A percentile compares a stretch with the other conserved stretches of the same genome.
These are phyloP conservation scores for Jimgerdemannia flammicorona DNA, from an alignment of 192 early-diverging fungal genomes.

Conservation along the genomic window DNA sequence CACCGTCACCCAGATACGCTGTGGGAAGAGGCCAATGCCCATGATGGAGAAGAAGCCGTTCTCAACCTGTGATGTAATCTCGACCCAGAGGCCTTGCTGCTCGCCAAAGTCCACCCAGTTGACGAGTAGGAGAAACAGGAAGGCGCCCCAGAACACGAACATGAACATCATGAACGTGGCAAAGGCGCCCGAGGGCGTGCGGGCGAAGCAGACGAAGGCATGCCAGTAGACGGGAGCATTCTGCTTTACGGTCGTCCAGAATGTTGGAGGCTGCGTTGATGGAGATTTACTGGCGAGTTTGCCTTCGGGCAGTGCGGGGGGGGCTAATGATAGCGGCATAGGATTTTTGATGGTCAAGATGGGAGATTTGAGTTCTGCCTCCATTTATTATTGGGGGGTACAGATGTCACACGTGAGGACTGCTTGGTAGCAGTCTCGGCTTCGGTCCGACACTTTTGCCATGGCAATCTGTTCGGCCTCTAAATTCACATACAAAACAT, in stretches of 20 bases:
- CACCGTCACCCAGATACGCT: slow-evolving; percentile 25
- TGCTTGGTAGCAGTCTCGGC: too few species aligned
- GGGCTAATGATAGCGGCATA: too few species aligned
- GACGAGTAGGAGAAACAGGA: slow-evolving; percentile 27
- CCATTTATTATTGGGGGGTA: too few species aligned
- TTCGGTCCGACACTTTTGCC: too few species aligned
- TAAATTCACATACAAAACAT: too few species aligned
- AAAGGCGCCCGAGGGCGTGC: not conserved
- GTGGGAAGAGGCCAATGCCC: slow-evolving; percentile 31
- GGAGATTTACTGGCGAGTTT: too few species aligned
- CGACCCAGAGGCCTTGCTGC: slow-evolving; percentile 33
- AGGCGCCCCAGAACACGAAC: slow-evolving; percentile 35
- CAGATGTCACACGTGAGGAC: too few species aligned
- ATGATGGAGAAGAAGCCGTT: slow-evolving; percentile 34
- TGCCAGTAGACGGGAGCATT: not conserved
- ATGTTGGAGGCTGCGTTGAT: not conserved
- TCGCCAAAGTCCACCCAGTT: slow-evolving; percentile 22
- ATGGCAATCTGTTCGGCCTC: too few species aligned
- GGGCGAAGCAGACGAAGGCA: not conserved
- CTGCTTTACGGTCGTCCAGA: not conserved
- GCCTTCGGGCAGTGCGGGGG: too few species aligned
- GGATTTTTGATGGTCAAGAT: too few species aligned
- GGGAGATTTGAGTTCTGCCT: too few species aligned
- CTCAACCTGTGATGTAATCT: slow-evolving; percentile 34
- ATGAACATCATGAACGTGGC: not conserved